Evolutionary conservation across 2,329 filamentous ascomycete genomes (phyloP).

Genomic region (Neofusicoccum parvum): DNA sequence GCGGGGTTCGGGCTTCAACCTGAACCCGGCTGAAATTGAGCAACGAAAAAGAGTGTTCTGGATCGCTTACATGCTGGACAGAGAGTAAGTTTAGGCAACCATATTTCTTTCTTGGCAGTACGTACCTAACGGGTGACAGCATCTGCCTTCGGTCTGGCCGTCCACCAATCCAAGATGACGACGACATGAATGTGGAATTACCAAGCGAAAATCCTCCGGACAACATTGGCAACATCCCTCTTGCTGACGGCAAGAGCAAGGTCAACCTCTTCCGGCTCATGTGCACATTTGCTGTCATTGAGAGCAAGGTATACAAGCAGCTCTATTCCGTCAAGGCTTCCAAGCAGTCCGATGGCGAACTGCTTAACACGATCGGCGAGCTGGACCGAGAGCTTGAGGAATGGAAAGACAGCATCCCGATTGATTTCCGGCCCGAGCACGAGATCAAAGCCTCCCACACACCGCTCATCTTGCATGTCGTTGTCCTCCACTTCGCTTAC

Average conservation of each 20-base stretch:
- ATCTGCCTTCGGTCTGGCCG: conserved; percentile 72
- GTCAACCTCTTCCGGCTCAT: conserved; percentile 94
- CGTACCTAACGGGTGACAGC: conserved; percentile 37
- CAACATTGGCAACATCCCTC: conserved; percentile 90
- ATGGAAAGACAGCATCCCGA: conserved; percentile 94
- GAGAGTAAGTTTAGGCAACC: conserved; percentile 56
- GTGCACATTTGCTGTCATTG: conserved; percentile 88
- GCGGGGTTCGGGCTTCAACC: conserved; percentile 85
- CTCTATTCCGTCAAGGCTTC: conserved; percentile 91
- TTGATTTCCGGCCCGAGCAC: conserved; percentile 95
- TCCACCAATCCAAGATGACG: conserved; percentile 72
- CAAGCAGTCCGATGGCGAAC: conserved; percentile 87
- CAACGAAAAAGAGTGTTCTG: conserved; percentile 80
- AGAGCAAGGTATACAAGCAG: conserved; percentile 90
- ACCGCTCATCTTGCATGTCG: conserved; percentile 89
- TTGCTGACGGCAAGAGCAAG: conserved; percentile 85
- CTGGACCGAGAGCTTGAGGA: conserved; percentile 81
- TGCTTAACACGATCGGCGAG: conserved; percentile 94
- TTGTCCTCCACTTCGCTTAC: conserved; percentile 93
- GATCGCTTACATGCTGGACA: conserved; percentile 75
- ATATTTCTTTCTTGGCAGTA: background rate
- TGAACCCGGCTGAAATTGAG: conserved; percentile 92
- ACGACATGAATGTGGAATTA: conserved; percentile 93
- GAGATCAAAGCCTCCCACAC: conserved; percentile 93
- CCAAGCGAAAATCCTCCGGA: conserved; percentile 88